A percentile compares a stretch with the other conserved stretches of the same genome.
Conservation (phyloP, 179 eudicot genomes). For the Vitellaria paradoxa region DNA sequence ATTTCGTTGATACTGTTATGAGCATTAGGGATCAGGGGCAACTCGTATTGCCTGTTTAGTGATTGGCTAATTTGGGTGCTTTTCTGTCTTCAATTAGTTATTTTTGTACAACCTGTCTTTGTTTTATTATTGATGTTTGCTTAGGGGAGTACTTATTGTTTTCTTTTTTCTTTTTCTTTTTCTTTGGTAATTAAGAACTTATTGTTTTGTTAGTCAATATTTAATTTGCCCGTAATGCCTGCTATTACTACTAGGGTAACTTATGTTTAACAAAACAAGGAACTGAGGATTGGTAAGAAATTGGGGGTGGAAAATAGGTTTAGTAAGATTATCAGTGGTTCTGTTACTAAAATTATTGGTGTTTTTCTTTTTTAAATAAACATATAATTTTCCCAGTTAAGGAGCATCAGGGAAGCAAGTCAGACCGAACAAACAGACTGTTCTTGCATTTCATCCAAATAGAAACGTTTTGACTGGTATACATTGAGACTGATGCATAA, state of each 20-base stretch:
- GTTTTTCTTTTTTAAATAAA: background rate
- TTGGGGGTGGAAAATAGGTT: background rate
- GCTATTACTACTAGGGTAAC: too few relatives aligned
- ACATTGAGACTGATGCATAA: background rate
- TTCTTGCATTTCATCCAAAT: background rate
- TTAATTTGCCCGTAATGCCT: background rate
- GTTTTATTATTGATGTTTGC: background rate
- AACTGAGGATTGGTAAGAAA: background rate
- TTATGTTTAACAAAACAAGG: background rate
- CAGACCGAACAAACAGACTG: background rate
- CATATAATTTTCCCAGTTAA: background rate
- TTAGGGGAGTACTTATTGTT: too few relatives aligned
- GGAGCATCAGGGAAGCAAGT: background rate
- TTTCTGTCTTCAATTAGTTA: background rate
- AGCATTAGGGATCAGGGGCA: background rate
- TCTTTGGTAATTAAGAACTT: too few relatives aligned
- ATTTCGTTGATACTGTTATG: background rate
- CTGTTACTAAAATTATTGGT: background rate
- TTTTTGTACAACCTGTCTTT: background rate
- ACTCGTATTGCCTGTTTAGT: background rate
- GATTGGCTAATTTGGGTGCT: background rate
- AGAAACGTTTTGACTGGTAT: background rate
- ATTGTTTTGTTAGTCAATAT: background rate
- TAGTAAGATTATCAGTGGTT: background rate
- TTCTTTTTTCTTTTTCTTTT: too few relatives aligned